Evolutionary conservation across 2,329 filamentous ascomycete genomes (phyloP), one percentile per base, ranked within the genome.

Genomic region (Calcarisporium arbuscula): DNA sequence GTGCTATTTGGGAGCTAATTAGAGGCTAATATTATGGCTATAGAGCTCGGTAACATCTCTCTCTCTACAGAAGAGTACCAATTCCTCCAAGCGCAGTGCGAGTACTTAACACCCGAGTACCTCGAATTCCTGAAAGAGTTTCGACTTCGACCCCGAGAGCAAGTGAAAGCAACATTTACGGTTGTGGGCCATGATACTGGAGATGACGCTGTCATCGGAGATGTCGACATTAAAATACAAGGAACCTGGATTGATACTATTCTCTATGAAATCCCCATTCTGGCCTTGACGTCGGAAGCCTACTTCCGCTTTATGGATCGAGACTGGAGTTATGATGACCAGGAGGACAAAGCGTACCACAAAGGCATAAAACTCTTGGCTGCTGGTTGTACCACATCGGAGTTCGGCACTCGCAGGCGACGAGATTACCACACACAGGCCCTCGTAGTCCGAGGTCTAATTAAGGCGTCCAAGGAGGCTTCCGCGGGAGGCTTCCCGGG

Each of bases 241-340:
- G 92, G 92, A 8, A 68, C 80, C 35, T 98, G 92, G 92, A 75
- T 87, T 8, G 88, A 95, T 47, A 96, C 92, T 0, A 98, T 98
- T 38, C 75, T 98, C 17, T 98, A 98, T 64, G 92, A 98, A 64
- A 95, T 98, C 38, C 92, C 92, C 0, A 72, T 98, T 16, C 72
- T 98, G 15, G 88, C 94, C 4, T 62, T 98, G 44, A 86, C 90
- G 2, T 95, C 88, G 30, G 90, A 98, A 60, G 87, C 92, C 32
- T 98, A 95, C 65, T 98, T 98, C 72, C 88, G 85, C 54, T 96
- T 95, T 62, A 86, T 88, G 67, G 88, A 98, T 54, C 85, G 65
- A 34, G 89, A 95, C 56, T 98, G 92, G 92, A 81, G 75, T 49
- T 84, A 96, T 51, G 75, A 84, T 6, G 82, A 82, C 4, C 92